Evolutionary conservation across 2,329 filamentous ascomycete species (phyloP).

Genomic region (Neurospora crassa): DNA sequence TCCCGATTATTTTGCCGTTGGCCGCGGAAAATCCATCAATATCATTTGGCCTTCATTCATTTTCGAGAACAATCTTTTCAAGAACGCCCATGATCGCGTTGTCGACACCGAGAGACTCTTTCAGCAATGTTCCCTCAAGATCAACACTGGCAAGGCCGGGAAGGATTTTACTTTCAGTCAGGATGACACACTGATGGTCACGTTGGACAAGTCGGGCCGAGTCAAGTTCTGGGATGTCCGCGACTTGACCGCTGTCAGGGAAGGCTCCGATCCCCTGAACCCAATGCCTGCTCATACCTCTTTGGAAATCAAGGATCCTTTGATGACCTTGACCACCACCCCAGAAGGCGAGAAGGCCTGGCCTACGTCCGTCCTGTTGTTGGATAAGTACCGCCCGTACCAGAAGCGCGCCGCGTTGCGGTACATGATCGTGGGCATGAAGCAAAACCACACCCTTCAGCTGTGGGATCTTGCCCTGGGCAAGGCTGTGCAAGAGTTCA

Average conservation of each 20-base stretch:
- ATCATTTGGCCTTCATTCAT: conserved; percentile 65
- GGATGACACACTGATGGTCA: conserved; percentile 89
- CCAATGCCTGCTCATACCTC: conserved; percentile 46
- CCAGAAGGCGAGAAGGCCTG: conserved; percentile 87
- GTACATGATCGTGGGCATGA: conserved; percentile 96
- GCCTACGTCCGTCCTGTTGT: conserved; percentile 90
- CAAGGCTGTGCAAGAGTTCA: conserved; percentile 94
- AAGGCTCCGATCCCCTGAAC: conserved; percentile 39
- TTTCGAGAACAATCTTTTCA: conserved; percentile 53
- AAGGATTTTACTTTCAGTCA: conserved; percentile 98
- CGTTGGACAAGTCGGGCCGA: conserved; percentile 89
- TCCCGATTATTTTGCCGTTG: conserved; percentile 89
- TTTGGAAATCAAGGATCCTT: conserved; percentile 73
- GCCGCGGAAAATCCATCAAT: conserved; percentile 91
- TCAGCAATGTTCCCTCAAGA: conserved; percentile 79
- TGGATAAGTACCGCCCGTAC: conserved; percentile 93
- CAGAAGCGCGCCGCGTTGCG: conserved; percentile 80
- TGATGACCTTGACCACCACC: conserved; percentile 80
- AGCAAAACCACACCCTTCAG: conserved; percentile 97
- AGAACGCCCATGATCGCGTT: conserved; percentile 52
- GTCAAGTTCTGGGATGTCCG: conserved; percentile 98
- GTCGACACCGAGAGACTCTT: conserved; percentile 85
- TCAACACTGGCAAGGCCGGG: conserved; percentile 93
- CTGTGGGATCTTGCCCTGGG: conserved; percentile 94
- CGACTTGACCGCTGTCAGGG: conserved; percentile 52